phyloP scores from a whole-genome alignment of 805 yeast species.

The Metschnikowia kofuensis region DNA sequence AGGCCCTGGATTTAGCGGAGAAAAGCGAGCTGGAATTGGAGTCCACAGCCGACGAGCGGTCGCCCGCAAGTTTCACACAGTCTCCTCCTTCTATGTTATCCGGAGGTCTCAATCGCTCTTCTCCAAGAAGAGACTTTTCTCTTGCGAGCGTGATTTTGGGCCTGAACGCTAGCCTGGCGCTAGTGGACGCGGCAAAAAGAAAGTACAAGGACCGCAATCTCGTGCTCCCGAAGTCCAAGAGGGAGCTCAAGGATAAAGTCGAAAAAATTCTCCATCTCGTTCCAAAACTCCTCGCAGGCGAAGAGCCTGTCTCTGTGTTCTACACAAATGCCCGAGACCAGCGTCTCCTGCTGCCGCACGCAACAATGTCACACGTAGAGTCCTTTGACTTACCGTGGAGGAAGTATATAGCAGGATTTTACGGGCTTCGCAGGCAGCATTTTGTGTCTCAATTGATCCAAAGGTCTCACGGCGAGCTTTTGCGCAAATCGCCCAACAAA shows the following conservation, averaged over 20 bases:
- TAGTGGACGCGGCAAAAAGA: constrained; percentile 2
- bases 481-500: constrained; percentile 26
- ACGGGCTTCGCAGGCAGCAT: constrained; percentile 57
- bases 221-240: constrained; percentile 28
- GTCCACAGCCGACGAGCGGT: not conserved
- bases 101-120: not conserved
- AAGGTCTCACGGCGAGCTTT: constrained; percentile 21
- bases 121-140: not conserved
- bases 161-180: constrained; percentile 2
- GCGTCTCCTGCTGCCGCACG: constrained; percentile 35
- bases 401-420: constrained; percentile 54
- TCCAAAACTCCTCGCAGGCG: constrained; percentile 43
- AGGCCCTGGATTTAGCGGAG: not conserved
- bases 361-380: constrained; percentile 46
- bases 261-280: constrained; percentile 22
- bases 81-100: not conserved
- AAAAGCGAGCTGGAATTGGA: not conserved
- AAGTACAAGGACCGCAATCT: constrained; percentile 18
- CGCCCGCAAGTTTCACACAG: not conserved
- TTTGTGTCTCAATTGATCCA: constrained; percentile 45
- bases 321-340: constrained; percentile 49
- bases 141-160: constrained; percentile 4
- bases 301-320: constrained; percentile 41
- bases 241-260: constrained; percentile 26
- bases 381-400: constrained; percentile 45